Evolutionary conservation across 495 filamentous ascomycete species (phyloP).

Genomic region (Penicilliopsis zonata): DNA sequence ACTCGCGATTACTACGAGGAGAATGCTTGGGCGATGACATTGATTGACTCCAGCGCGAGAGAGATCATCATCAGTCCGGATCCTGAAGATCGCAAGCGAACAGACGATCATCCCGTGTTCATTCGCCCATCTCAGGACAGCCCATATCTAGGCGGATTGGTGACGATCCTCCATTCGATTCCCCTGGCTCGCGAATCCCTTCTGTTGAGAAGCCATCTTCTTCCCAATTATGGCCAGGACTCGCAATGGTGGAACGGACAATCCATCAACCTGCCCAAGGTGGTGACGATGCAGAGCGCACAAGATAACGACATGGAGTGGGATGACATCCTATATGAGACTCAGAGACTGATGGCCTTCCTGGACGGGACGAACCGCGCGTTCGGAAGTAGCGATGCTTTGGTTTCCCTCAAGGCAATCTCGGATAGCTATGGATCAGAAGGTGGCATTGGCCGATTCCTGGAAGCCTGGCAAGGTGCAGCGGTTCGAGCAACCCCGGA

Average conservation of each 20-base stretch:
- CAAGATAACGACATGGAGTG: slow-evolving; percentile 23
- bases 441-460: slow-evolving; percentile 19
- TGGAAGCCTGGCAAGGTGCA: slow-evolving; percentile 31
- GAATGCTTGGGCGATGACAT: slow-evolving; percentile 67
- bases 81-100: slow-evolving; percentile 47
- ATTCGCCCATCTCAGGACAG: slow-evolving; percentile 50
- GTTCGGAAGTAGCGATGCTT: slow-evolving; percentile 64
- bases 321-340: slow-evolving; percentile 36
- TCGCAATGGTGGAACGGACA: slow-evolving; percentile 81
- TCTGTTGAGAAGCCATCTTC: slow-evolving; percentile 36
- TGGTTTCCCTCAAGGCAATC: slow-evolving; percentile 35
- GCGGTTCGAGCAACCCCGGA: slow-evolving; percentile 26
- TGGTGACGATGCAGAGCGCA: slow-evolving; percentile 38
- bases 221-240: slow-evolving; percentile 54
- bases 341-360: slow-evolving; percentile 78
- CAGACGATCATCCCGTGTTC: slow-evolving; percentile 51
- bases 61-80: slow-evolving; percentile 51
- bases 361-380: slow-evolving; percentile 63
- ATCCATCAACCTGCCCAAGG: slow-evolving; percentile 43
- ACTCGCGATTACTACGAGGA: slow-evolving; percentile 60
- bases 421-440: slow-evolving; percentile 20
- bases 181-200: slow-evolving; percentile 69
- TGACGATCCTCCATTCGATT: slow-evolving; percentile 77
- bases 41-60: slow-evolving; percentile 37
- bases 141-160: slow-evolving; percentile 51